These are phyloP conservation scores for Neofusicoccum cordaticola DNA, from an alignment of 2,329 filamentous ascomycete species.

Conservation along the genomic window DNA sequence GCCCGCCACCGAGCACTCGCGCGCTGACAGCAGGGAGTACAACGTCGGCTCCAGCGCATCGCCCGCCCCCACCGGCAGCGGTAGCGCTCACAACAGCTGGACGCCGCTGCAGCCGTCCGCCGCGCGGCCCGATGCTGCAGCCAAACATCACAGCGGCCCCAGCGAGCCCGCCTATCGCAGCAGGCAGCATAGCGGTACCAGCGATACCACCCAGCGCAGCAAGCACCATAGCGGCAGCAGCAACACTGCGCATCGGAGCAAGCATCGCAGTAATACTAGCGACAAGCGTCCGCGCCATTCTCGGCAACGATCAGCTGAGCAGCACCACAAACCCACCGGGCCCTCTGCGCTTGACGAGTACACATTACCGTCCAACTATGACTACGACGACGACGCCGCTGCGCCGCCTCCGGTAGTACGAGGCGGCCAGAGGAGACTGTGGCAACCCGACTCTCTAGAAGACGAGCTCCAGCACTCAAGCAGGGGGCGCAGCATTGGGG, in stretches of 20 bases:
- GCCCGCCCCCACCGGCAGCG: neutral
- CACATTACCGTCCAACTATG: conserved; percentile 24
- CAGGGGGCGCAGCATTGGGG: neutral
- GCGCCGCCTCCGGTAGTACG: conserved; percentile 18
- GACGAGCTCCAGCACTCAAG: conserved; percentile 27
- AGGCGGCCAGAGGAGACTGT: neutral
- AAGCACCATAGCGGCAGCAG: neutral
- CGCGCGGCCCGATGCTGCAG: neutral
- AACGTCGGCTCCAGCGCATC: neutral
- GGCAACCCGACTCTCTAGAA: conserved; percentile 41
- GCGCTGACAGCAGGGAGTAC: neutral
- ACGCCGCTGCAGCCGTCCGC: conserved; percentile 8
- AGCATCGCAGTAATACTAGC: neutral
- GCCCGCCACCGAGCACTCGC: conserved; percentile 17
- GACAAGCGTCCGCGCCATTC: neutral
- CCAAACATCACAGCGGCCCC: neutral
- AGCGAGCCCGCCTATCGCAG: neutral
- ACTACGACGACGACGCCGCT: conserved; percentile 15
- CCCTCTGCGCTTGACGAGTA: conserved; percentile 17
- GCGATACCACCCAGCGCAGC: neutral
- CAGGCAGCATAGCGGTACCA: neutral
- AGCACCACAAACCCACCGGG: neutral
- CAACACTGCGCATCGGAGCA: neutral
- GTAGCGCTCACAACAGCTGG: neutral
- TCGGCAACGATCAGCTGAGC: neutral